Evolutionary conservation across 176 grass and related monocot genomes (phyloP), one percentile per base, ranked within the genome.

Genomic region (Hordeum marinum): DNA sequence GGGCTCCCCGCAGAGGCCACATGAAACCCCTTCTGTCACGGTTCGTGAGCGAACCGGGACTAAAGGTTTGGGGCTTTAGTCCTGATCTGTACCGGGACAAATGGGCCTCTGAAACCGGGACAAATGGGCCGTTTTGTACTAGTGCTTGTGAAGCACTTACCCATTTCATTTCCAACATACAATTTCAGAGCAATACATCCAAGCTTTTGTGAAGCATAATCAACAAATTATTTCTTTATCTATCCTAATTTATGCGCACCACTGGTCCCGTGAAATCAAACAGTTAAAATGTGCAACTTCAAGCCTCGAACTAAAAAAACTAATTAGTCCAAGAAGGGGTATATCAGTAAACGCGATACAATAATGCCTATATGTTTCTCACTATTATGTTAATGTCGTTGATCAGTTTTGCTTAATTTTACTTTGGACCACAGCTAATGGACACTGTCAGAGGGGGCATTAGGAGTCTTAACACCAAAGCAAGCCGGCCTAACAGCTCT

Each of bases 401-500:
- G 9, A 70, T n/a, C 39, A 39, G 8, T 11, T 26, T 2, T 15
- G 32, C 68, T 80, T 89, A 62, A 68, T 65, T 57, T 43, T n/a
- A 54, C 31, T 59, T 7, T 7, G 39, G 26, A 6, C 67, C 75
- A 27, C 86, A 78, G 63, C 86, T 77, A 82, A 57, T 59, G 42
- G 25, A 17, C 18, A 79, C 10, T 43, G 6, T 83, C 24, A 34
- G 5, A 35, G 26, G 82, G 59, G 69, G 52, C 68, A 89, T 8
- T 76, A 21, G 87, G 87, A 85, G 85, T 89, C 82, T 85, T 5
- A 24, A 75, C 59, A 75, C 58, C 59, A 15, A 71, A 79, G 36
- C 4, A 24, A 70, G 60, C 66, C n/a, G 29, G 31, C 35, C 67
- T 57, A 35, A 5, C 48, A 7, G 68, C 6, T 54, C 76, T 63